A percentile compares a stretch with the other conserved stretches of the same genome.
These are phyloP conservation scores for Crucihimalaya himalaica DNA, from an alignment of 345 rosid genomes.

Conservation along the genomic window DNA sequence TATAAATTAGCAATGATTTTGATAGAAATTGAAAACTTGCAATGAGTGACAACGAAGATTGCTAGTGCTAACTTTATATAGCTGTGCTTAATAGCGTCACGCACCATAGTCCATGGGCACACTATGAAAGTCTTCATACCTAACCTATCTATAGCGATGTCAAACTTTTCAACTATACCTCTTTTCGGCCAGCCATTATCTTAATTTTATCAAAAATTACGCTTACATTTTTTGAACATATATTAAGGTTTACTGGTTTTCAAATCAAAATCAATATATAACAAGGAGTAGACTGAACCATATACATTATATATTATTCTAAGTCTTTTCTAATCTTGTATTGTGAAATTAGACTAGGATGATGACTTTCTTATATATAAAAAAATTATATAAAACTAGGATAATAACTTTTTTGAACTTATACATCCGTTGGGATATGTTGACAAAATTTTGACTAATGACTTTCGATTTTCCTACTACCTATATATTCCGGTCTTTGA, in stretches of 20 bases:
- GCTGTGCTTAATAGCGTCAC: constrained; percentile 18
- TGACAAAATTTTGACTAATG: neutral
- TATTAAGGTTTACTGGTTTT: neutral
- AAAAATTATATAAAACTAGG: no score
- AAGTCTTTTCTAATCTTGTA: no score
- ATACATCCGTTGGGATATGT: neutral
- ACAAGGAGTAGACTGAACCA: no score
- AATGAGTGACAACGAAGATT: neutral
- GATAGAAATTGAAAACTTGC: neutral
- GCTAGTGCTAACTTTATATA: neutral
- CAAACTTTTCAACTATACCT: constrained; percentile 5
- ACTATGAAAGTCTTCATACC: constrained; percentile 14
- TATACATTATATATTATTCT: no score
- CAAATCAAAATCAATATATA: no score
- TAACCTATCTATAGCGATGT: neutral
- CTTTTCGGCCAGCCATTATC: neutral
- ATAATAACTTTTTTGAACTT: neutral
- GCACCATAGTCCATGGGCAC: constrained; percentile 8
- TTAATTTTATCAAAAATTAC: no score
- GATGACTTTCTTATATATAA: no score
- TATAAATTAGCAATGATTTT: neutral
- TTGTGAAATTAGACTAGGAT: no score
- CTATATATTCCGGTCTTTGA: neutral
- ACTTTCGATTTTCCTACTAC: neutral
- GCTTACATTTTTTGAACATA: neutral